Percentiles rank a stretch among this genome's conserved stretches.
Evolutionary conservation across 2,329 filamentous ascomycete genomes (phyloP).

Genomic region (Scytalidium sp.): DNA sequence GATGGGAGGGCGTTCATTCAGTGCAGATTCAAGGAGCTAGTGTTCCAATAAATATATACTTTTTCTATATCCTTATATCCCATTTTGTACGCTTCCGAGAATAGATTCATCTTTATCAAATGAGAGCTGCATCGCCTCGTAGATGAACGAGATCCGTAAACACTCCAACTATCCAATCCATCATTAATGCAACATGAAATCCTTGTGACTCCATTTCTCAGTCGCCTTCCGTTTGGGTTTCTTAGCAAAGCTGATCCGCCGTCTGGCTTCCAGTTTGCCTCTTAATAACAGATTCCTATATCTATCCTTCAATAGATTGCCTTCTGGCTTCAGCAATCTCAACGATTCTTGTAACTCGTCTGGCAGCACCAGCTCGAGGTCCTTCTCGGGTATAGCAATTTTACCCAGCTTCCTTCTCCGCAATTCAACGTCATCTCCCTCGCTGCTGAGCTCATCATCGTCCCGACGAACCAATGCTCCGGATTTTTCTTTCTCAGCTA

Average conservation of each 20-base stretch:
- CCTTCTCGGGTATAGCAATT: slow-evolving; percentile 69
- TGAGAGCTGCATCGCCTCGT: no score
- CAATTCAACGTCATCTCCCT: slow-evolving; percentile 61
- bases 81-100: no score
- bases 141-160: no score
- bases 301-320: slow-evolving; percentile 89
- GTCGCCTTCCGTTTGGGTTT: slow-evolving; percentile 77
- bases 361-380: slow-evolving; percentile 76
- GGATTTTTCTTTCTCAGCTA: slow-evolving; percentile 55
- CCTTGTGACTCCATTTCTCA: slow-evolving; percentile 98
- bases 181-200: slow-evolving; percentile 55
- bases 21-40: neutral
- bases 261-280: slow-evolving; percentile 83
- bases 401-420: slow-evolving; percentile 74
- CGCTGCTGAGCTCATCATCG: slow-evolving; percentile 48
- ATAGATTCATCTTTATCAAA: no score
- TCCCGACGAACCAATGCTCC: slow-evolving; percentile 42
- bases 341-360: slow-evolving; percentile 83
- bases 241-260: slow-evolving; percentile 75
- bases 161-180: neutral
- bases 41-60: no score
- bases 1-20: neutral
- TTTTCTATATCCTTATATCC: neutral
- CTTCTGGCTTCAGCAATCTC: slow-evolving; percentile 83
- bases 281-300: slow-evolving; percentile 86